Base-by-base conservation (phyloP, 306 rosid species). In the Cicer yamashitae region DNA sequence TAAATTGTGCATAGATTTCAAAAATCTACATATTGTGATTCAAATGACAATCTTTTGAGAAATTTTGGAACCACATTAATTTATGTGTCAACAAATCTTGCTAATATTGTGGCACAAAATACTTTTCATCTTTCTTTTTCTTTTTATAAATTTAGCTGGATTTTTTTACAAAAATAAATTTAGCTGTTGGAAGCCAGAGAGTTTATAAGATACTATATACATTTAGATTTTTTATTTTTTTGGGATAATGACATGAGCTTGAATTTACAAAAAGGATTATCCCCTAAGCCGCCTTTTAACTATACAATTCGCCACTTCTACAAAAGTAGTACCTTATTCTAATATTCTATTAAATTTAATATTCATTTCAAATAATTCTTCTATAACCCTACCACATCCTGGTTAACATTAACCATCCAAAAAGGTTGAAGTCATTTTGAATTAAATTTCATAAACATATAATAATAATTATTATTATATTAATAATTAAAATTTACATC, bases 261-360 rank as follows among this genome's bases (percentile, higher is more conserved):
- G 75, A 81, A 81, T 74, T 66, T 77, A 82, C 86, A 77, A 62
- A 75, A 79, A 73, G 10, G 58, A 78, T 65, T 64, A 58, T 60
- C 72, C 14, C 44, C 77, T 63, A 75, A 77, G 81, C 85, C 44
- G 66, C 73, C 74, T 15, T 71, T 71, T 38, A 77, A 77, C 90
- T 82, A 83, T 87, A 85, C 90, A 91, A 76, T 82, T 88, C 56
- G 53, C 79, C 88, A 79, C 72, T 72, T 71, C 70, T 57, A 76
- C 82, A 73, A 87, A 77, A 78, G 83, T 53, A 70, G 84, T 76
- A 75, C 5, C 80, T 77, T 74, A 75, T 58, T 74, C 75, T 79
- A 73, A 70, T 69, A 59, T 50, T 68, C 78, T 81, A n/a, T 52
- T 37, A 41, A 50, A 56, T 44, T 48, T 58, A 45, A 67, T 61